Base-by-base conservation (phyloP, 164 flowering plant genomes). In the Magnolia kwangsiensis region DNA sequence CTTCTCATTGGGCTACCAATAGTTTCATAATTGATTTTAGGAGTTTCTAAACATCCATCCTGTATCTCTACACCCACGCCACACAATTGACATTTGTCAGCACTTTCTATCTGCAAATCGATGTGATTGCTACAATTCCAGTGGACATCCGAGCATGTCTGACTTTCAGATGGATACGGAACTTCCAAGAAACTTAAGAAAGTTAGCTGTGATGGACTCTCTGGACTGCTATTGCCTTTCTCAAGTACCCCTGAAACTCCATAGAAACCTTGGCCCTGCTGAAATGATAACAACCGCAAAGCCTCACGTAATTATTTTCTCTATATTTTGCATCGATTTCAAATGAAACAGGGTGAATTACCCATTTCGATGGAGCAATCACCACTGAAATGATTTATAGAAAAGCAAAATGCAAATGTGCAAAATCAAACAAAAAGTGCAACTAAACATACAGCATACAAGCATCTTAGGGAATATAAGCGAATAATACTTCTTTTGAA, bases 181-280 rank as follows among this genome's bases (percentile, higher is more conserved):
- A 81, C 83, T 78, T 82, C 86, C 45, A 83, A 29, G 68, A 85
- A 68, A 78, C 80, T 87, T 70, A 83, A 74, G 51, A 82, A 50
- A 24, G 86, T 71, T 49, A 83, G 69, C 61, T 76, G 77, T 63
- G 86, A 49, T 71, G 81, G 85, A 80, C 82, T 75, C 51, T 73
- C 77, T 50, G 77, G 71, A 78, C 72, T 71, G 9, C 49, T 67
- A 59, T 58, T 75, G 27, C 74, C 82, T 82, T 80, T 86, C 49
- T 81, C 87, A 77, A 87, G 80, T 69, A 84, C 71, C 55, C 80
- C 82, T 14, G 86, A 79, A 78, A 88, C 76, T 75, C 79, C 81
- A 74, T 79, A 85, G 69, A 72, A 78, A 83, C 84, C 89, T 79
- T 75, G 84, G 58, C 71, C 84, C 88, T 90, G 79, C 79, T 75